phyloP scores from a whole-genome alignment of 306 rosid species.

The Fragaria nilgerrensis region DNA sequence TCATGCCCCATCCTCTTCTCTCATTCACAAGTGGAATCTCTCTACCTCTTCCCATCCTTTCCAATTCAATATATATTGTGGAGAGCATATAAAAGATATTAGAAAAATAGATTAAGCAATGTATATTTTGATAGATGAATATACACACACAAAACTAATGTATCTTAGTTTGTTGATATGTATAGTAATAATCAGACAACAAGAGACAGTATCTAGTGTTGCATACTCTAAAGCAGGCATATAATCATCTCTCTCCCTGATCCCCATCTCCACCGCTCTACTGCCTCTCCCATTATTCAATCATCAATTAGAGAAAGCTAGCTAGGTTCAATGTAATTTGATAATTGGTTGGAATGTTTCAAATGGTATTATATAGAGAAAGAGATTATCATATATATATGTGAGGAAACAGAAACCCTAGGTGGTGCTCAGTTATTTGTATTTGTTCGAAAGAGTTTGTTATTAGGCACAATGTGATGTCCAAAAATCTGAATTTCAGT shows the following conservation, averaged over 20 bases:
- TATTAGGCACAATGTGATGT: conserved; percentile 46
- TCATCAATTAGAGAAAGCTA: too few relatives aligned
- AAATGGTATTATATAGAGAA: conserved; percentile 26
- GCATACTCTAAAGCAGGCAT: conserved; percentile 55
- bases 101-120: conserved; percentile 1
- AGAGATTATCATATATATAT: too few relatives aligned
- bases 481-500: conserved; percentile 70
- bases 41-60: conserved; percentile 79
- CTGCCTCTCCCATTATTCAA: too few relatives aligned
- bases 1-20: conserved; percentile 53
- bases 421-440: conserved; percentile 23
- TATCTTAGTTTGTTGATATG: conserved; percentile 29
- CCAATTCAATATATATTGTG: conserved; percentile 13
- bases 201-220: conserved; percentile 43
- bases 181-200: conserved; percentile 38
- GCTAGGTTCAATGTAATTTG: conserved; percentile 29
- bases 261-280: conserved; percentile 20
- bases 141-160: not conserved
- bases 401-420: conserved; percentile 36
- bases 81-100: not conserved
- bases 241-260: conserved; percentile 11
- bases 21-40: conserved; percentile 77
- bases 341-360: conserved; percentile 57
- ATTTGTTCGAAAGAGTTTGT: conserved; percentile 37
- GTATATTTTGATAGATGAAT: not conserved